Percentiles rank a stretch among this genome's conserved stretches.
Conservation (phyloP, 1,139 yeast genomes). For the Kodamaea sp. region DNA sequence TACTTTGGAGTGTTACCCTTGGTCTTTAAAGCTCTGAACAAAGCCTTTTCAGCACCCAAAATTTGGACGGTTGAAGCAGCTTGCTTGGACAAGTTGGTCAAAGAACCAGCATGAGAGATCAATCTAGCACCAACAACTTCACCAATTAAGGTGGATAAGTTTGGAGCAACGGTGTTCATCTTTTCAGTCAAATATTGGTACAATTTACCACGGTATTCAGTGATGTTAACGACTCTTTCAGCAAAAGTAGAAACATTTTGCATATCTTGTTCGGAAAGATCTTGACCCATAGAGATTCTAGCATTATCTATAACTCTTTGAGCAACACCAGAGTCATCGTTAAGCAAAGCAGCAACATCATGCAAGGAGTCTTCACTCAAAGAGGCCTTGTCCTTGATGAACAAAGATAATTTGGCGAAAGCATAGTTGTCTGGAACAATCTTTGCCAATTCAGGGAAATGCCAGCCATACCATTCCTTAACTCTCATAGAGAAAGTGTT, state of each 20-base stretch:
- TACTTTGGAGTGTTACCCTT: conserved; percentile 98
- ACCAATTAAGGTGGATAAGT: conserved; percentile 92
- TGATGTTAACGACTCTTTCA: conserved; percentile 86
- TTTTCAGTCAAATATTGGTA: conserved; percentile 86
- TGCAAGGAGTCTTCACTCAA: conserved; percentile 81
- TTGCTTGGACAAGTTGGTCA: conserved; percentile 92
- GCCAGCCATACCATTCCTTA: conserved; percentile 99
- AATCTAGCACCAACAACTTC: conserved; percentile 98
- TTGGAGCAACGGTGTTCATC: conserved; percentile 98
- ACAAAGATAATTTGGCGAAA: conserved; percentile 78
- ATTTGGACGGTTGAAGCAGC: conserved; percentile 99
- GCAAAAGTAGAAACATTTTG: conserved; percentile 88
- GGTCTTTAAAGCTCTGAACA: conserved; percentile 96
- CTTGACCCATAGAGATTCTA: conserved; percentile 98
- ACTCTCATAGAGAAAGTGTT: conserved; percentile 98
- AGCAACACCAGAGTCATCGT: conserved; percentile 92
- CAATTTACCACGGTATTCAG: conserved; percentile 87
- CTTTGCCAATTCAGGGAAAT: conserved; percentile 97
- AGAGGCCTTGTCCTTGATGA: conserved; percentile 83
- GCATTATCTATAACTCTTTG: conserved; percentile 82
- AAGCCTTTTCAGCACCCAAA: conserved; percentile 98
- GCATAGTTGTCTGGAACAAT: conserved; percentile 88
- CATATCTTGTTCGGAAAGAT: conserved; percentile 90
- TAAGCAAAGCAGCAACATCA: conserved; percentile 82
- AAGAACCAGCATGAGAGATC: conserved; percentile 96